Base-by-base conservation (phyloP, 495 filamentous ascomycete genomes). In the Penicilliopsis zonata region DNA sequence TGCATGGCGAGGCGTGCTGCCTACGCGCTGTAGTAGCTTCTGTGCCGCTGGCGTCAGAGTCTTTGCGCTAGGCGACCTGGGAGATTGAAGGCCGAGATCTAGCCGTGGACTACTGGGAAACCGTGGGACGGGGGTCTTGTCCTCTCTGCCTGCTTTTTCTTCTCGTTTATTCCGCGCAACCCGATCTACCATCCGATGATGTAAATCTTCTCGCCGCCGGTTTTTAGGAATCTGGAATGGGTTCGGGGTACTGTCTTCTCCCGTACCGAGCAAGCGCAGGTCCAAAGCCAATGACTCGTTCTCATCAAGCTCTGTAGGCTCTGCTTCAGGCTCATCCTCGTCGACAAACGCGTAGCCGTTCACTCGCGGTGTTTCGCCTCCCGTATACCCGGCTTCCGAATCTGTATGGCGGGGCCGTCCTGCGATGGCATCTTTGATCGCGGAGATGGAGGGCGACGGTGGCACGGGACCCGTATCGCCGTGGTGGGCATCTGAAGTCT, bases 311-410 rank as follows among this genome's bases (percentile, higher is more conserved):
- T 9, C 41, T n/a, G 13, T 38, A 12, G 25, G 27, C 14, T 44
- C 34, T 7, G 47, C 37, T 5, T 61, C 57, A 0, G 72, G 70
- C 26, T 84, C 79, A 43, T 92, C 81, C 20, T 73, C 69, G 41
- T 94, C 86, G 25, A 98, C 90, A 53, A 95, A 96, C 2, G 82
- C 74, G 46, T 94, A 98, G 13, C 90, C 90, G 34, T 85, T 84
- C 0, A 96, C 83, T 2, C 85, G 69, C 0, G 90, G 90, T 1
- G 90, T 95, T 48, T 90, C 80, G 13, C 62, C 72, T n/a, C 73
- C 76, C 2, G 57, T 57, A 18, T 72, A 72, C 3, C 69, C 76
- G 5, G 71, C 66, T 44, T 93, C 81, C 0, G 74, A 71, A n/a
- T 74, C 70, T 2, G 67, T 69, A 3, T 64, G 58, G 10, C 74